Conservation (phyloP, 2,329 filamentous ascomycete genomes). For the Fusarium albosuccineum region DNA sequence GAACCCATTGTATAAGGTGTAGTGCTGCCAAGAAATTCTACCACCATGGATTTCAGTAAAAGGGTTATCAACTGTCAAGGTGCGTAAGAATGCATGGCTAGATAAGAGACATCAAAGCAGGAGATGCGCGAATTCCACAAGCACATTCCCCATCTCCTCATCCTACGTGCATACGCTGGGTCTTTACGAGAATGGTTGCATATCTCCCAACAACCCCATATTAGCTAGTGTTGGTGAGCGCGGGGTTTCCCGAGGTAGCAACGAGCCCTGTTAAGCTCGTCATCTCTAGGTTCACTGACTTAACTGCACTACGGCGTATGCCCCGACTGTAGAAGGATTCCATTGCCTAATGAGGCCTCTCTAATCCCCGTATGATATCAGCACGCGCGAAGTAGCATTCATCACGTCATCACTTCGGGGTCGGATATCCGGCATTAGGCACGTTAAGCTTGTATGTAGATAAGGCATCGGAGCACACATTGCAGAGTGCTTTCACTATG, state of each 20-base stretch:
- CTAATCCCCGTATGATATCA: background rate
- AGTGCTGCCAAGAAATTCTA: background rate
- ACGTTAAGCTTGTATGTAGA: constrained; percentile 9
- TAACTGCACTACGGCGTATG: background rate
- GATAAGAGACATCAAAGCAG: background rate
- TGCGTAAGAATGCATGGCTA: background rate
- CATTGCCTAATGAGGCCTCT: background rate
- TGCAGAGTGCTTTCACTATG: background rate
- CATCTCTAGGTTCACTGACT: background rate
- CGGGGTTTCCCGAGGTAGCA: background rate
- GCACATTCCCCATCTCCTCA: background rate
- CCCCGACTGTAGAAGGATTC: background rate
- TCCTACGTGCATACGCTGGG: background rate
- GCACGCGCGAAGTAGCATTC: constrained; percentile 4
- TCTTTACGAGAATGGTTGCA: background rate
- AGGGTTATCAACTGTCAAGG: background rate
- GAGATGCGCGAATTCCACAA: background rate
- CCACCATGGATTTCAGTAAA: no score
- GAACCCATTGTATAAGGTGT: background rate
- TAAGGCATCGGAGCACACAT: background rate
- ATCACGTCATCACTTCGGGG: constrained; percentile 6
- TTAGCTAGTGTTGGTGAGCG: background rate
- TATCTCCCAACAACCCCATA: background rate
- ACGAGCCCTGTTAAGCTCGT: background rate
- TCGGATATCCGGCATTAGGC: background rate